Evolutionary conservation across 176 grass and related monocot species (phyloP).

Genomic region (Zea luxurians): DNA sequence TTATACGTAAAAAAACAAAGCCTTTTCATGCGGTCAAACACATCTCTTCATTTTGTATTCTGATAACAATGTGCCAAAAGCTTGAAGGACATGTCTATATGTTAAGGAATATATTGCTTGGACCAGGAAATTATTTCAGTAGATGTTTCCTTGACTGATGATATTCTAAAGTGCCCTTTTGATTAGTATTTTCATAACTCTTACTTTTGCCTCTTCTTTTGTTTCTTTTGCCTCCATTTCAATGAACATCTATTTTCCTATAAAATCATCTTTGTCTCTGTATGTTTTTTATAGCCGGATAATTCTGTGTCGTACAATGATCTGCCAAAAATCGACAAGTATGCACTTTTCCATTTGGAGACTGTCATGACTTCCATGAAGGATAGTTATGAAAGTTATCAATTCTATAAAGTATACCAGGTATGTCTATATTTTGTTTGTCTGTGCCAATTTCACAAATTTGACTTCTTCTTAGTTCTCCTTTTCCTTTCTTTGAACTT

Average conservation of each 20-base stretch:
- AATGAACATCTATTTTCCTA: constrained; percentile 27
- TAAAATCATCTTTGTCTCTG: constrained; percentile 32
- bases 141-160: constrained; percentile 13
- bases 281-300: constrained; percentile 46
- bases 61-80: neutral
- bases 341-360: constrained; percentile 89
- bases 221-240: constrained; percentile 5
- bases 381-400: constrained; percentile 82
- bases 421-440: constrained; percentile 40
- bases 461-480: neutral
- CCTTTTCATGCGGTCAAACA: neutral
- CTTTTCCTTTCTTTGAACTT: neutral
- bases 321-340: constrained; percentile 92
- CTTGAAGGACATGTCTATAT: neutral
- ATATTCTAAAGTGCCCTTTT: constrained; percentile 9
- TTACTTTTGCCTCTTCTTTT: constrained; percentile 10
- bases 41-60: constrained; percentile 29
- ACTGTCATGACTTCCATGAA: constrained; percentile 78
- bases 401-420: constrained; percentile 99
- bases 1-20: too few relatives aligned
- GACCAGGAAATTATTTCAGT: constrained; percentile 11
- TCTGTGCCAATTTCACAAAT: neutral
- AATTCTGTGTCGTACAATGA: constrained; percentile 63
- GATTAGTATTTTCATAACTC: constrained; percentile 25
- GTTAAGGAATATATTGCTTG: constrained; percentile 23